Base-by-base conservation (phyloP, 208 protist genomes). In the Leishmania gerbilli region DNA sequence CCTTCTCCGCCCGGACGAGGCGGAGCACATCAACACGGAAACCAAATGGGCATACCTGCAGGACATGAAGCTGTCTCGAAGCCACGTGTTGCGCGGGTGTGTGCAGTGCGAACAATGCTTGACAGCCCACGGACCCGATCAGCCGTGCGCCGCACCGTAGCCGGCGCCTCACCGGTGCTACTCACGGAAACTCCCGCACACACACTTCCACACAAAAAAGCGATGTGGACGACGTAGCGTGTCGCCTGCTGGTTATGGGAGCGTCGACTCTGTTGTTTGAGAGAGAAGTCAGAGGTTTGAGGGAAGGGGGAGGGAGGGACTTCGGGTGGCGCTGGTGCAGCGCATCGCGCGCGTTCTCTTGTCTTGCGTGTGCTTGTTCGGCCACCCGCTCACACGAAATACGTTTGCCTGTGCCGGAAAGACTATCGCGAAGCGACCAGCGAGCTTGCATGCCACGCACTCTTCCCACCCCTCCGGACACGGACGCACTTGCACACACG, bases 11-110 rank as follows among this genome's bases (percentile, higher is more conserved):
- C 91, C 91, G 7, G 47, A 86, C 58, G 81, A 94, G 72, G 13
- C 27, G 0, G 76, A 77, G n/a, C 87, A 95, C 82, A 92, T 95
- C 68, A 72, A 89, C 58, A 85, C 81, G 2, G 91, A 94, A 60
- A 95, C 91, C 42, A 88, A 89, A 42, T 92, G 91, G 91, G 47
- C 82, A 17, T 97, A 95, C 80, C 62, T 94, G 79, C 72, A 79
- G 17, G 71, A 89, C 62, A 95, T 95, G 92, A 95, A 95, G 84
- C 86, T 97, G 40, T 83, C 89, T 4, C 83, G 91, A 42, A 77
- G 85, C 69, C 84, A 79, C 24, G 77, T 95, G 45, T 72, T 94
- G 67, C 84, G 93, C 71, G 85, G 84, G 45, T 96, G 91, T 65
- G 74, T 76, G 8, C 37, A 17, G 75, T 92, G 87, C 65, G 85